phyloP scores from a whole-genome alignment of 176 grass and related monocot species.

The Carex littledalei region DNA sequence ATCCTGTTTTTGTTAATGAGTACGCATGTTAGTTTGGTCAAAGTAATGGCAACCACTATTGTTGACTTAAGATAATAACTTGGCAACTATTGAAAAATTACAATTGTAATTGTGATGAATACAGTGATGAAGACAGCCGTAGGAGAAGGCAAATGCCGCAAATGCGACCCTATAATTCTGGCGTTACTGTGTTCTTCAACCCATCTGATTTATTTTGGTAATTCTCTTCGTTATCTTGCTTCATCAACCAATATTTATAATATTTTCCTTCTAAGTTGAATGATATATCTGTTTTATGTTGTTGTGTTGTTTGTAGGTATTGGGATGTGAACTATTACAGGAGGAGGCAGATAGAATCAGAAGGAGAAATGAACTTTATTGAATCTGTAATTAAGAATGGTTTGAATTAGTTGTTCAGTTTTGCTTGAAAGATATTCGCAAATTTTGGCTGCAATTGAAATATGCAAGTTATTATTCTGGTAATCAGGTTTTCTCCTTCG shows the following conservation, averaged over 20 bases:
- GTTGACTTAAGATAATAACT: background rate
- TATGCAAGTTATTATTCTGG: conserved; percentile 33
- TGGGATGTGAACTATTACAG: conserved; percentile 81
- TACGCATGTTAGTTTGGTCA: background rate
- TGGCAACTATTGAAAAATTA: background rate
- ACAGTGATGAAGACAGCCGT: conserved; percentile 71
- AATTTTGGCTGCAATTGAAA: conserved; percentile 23
- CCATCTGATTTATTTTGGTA: conserved; percentile 98
- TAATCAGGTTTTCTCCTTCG: conserved; percentile 90
- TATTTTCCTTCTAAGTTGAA: background rate
- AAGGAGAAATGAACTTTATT: conserved; percentile 88
- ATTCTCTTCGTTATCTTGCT: conserved; percentile 20
- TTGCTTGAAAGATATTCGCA: background rate
- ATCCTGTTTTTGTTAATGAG: background rate
- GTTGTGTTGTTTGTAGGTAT: conserved; percentile 52
- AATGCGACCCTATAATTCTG: conserved; percentile 62
- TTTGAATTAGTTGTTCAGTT: conserved; percentile 77
- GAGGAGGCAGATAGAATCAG: conserved; percentile 56
- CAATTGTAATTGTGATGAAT: conserved; percentile 20
- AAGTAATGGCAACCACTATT: background rate
- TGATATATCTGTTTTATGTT: too few relatives aligned
- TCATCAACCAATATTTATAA: background rate
- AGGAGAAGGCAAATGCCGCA: conserved; percentile 43
- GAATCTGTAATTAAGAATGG: conserved; percentile 99
- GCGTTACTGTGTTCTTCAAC: conserved; percentile 38